These are phyloP conservation scores for Lactarius tabidus DNA, from an alignment of 768 basidiomycete genomes.

Conservation along the genomic window DNA sequence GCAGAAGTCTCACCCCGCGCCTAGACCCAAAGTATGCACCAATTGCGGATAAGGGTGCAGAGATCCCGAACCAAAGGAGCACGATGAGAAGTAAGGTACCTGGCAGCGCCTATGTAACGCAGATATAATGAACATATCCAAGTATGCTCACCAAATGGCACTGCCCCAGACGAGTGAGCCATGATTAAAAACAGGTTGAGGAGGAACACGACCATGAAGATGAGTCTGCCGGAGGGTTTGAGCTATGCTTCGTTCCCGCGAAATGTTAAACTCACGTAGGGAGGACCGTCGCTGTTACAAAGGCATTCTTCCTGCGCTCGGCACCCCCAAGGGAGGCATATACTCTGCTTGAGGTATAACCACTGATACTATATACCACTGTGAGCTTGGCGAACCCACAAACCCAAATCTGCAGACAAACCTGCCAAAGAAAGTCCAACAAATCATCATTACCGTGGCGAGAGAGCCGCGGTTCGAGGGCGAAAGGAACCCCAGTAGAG, in stretches of 20 bases:
- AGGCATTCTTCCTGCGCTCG: slow-evolving; percentile 75
- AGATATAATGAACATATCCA: neutral
- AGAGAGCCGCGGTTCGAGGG: slow-evolving; percentile 94
- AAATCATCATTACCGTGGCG: slow-evolving; percentile 90
- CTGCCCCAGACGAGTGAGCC: slow-evolving; percentile 88
- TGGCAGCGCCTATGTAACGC: slow-evolving; percentile 29
- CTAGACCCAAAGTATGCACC: slow-evolving; percentile 85
- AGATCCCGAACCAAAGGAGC: slow-evolving; percentile 90
- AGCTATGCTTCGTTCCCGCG: neutral
- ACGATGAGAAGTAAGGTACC: slow-evolving; percentile 84
- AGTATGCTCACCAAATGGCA: slow-evolving; percentile 73
- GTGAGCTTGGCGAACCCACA: slow-evolving; percentile 15
- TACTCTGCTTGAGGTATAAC: slow-evolving; percentile 81
- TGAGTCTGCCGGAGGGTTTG: slow-evolving; percentile 44
- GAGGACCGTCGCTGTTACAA: slow-evolving; percentile 82
- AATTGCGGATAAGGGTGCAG: slow-evolving; percentile 80
- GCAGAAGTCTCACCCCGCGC: slow-evolving; percentile 64
- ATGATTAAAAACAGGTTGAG: slow-evolving; percentile 85
- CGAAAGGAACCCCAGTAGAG: slow-evolving; percentile 87
- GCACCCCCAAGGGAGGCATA: slow-evolving; percentile 78
- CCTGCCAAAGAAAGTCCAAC: slow-evolving; percentile 93
- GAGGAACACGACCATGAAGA: slow-evolving; percentile 85
- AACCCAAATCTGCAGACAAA: slow-evolving; percentile 31
- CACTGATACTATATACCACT: slow-evolving; percentile 63
- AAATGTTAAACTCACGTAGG: slow-evolving; percentile 59